A percentile compares a stretch with the other conserved stretches of the same genome.
Conservation (phyloP, 2,329 filamentous ascomycete genomes). For the Fusarium sambucinum region DNA sequence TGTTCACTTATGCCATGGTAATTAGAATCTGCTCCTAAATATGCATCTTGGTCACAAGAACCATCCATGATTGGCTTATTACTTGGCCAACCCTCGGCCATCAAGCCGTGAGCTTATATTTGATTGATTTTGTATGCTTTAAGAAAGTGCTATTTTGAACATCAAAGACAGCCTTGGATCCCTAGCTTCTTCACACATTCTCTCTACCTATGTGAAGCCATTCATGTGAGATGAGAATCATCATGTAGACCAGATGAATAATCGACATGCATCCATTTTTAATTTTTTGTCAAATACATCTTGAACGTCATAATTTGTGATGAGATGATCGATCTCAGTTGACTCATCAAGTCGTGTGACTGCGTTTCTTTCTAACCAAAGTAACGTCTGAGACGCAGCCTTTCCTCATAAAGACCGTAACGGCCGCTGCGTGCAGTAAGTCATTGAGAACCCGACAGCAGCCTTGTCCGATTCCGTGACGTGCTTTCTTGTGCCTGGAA, state of each 20-base stretch:
- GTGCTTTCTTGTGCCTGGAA: constrained; percentile 6
- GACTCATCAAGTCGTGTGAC: constrained; percentile 23
- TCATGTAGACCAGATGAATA: background rate
- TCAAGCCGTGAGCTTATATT: background rate
- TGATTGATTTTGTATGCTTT: background rate
- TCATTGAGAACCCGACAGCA: constrained; percentile 3
- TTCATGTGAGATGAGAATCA: background rate
- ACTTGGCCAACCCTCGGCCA: background rate
- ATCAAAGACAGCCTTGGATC: background rate
- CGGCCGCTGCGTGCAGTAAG: constrained; percentile 15
- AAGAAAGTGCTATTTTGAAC: background rate
- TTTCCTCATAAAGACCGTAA: constrained; percentile 8
- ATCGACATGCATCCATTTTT: background rate
- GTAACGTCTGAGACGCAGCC: constrained; percentile 25
- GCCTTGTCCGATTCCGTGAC: constrained; percentile 19
- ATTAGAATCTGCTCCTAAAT: constrained; percentile 1
- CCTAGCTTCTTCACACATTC: background rate
- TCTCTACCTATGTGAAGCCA: too few relatives aligned
- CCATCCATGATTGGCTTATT: background rate
- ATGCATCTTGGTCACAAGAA: background rate
- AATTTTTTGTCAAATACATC: constrained; percentile 1
- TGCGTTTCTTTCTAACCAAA: constrained; percentile 6
- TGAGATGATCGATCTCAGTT: constrained; percentile 32
- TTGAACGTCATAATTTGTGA: background rate
- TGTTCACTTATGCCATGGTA: constrained; percentile 10